Conservation (phyloP, 257 asterid species). For the Eustoma russellianum region DNA sequence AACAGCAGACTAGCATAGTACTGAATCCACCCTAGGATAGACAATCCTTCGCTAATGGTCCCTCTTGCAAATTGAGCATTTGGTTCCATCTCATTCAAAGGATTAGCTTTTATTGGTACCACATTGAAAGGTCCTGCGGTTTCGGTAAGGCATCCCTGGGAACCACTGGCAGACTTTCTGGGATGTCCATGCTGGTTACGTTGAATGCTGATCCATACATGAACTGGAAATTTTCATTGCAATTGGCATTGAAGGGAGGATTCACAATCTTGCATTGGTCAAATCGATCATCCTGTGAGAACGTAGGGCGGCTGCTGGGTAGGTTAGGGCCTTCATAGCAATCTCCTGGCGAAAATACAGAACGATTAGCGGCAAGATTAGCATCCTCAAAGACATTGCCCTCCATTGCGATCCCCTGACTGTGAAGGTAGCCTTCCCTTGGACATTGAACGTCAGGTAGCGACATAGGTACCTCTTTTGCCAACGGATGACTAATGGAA, state of each 20-base stretch:
- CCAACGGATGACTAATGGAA: constrained; percentile 11
- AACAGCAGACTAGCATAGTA: constrained; percentile 16
- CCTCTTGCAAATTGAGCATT: not conserved
- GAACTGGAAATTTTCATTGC: constrained; percentile 33
- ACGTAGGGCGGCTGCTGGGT: constrained; percentile 17
- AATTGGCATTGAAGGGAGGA: constrained; percentile 31
- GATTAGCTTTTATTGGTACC: constrained; percentile 35
- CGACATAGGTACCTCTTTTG: constrained; percentile 23
- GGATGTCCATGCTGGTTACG: constrained; percentile 26
- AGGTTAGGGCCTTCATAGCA: constrained; percentile 20
- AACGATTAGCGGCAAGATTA: constrained; percentile 17
- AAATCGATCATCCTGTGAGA: constrained; percentile 21
- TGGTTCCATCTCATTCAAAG: constrained; percentile 4
- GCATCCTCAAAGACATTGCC: constrained; percentile 22
- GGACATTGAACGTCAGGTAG: constrained; percentile 17
- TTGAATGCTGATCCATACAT: constrained; percentile 52
- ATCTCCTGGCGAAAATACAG: constrained; percentile 24
- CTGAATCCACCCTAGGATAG: constrained; percentile 14
- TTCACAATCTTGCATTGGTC: constrained; percentile 32
- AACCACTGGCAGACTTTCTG: constrained; percentile 29
- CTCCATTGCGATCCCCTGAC: constrained; percentile 34
- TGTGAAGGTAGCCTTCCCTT: constrained; percentile 28
- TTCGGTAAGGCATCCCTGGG: constrained; percentile 30
- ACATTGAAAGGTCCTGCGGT: constrained; percentile 39
- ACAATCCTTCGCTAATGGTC: not conserved